Conservation (phyloP, 2,329 filamentous ascomycete genomes). For the Microcyclospora pomicola region DNA sequence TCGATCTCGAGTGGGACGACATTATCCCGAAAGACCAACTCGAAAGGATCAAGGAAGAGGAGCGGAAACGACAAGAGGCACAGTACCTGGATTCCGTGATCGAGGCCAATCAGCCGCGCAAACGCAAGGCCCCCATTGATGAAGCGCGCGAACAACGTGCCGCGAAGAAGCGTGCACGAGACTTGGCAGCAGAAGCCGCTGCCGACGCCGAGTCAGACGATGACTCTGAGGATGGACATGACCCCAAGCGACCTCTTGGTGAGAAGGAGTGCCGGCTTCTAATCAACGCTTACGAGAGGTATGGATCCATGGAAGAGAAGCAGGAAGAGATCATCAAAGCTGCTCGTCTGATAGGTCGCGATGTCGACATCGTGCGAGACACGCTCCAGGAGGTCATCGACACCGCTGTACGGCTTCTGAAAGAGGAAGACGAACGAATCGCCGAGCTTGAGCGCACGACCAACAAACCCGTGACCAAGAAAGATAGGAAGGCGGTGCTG, state of each 20-base stretch:
- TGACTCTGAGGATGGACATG: slow-evolving; percentile 42
- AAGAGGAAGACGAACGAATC: slow-evolving; percentile 55
- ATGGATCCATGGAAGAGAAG: slow-evolving; percentile 78
- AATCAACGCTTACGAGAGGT: slow-evolving; percentile 79
- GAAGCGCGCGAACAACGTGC: slow-evolving; percentile 51
- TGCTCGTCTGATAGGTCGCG: slow-evolving; percentile 69
- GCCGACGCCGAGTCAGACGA: slow-evolving; percentile 43
- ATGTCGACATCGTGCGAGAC: slow-evolving; percentile 62
- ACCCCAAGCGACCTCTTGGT: slow-evolving; percentile 78
- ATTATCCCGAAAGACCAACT: slow-evolving; percentile 93
- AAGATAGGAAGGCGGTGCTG: slow-evolving; percentile 91
- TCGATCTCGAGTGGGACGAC: slow-evolving; percentile 92
- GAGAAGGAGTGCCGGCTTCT: slow-evolving; percentile 91
- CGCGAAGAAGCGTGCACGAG: slow-evolving; percentile 54
- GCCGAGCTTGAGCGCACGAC: slow-evolving; percentile 52
- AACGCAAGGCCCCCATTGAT: slow-evolving; percentile 51
- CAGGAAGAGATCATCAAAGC: slow-evolving; percentile 77
- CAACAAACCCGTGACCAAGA: slow-evolving; percentile 79
- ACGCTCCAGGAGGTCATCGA: slow-evolving; percentile 69
- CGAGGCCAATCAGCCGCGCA: slow-evolving; percentile 72
- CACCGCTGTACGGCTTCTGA: slow-evolving; percentile 53
- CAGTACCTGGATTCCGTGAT: slow-evolving; percentile 69
- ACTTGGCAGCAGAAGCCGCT: slow-evolving; percentile 47
- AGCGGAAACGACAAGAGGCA: slow-evolving; percentile 71
- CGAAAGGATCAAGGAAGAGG: slow-evolving; percentile 76